Base-by-base conservation (phyloP, 371 early-diverging fungal genomes). In the Saksenaea oblongispora region DNA sequence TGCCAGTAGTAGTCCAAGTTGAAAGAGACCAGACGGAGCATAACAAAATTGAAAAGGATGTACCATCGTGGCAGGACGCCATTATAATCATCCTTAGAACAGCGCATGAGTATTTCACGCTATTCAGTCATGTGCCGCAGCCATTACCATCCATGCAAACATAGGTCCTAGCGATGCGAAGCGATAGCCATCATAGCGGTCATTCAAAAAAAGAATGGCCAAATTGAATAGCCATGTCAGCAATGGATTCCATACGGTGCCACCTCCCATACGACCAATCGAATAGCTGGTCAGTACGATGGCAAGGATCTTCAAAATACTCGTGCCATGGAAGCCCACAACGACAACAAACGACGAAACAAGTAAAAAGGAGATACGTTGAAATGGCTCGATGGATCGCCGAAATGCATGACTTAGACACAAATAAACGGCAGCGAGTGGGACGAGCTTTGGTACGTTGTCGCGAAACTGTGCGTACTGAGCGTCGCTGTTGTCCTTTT, bases 1-100 rank as follows among this genome's bases (percentile, higher is more conserved):
- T 83, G 77, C 96, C 95, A 97, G 68, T 95, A 91, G 68, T 91
- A 92, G 78, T 98, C 98, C 90, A 96, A 86, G 58, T 90, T 88
- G 69, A 88, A 98, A 1, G 95, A 94, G 7, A 98, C 84, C 74
- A 97, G 85, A 13, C 95, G 87, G 3, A 98, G 87, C 79, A 93
- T 89, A 2, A 87, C 85, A 64, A 98, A 89, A 69, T 97, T 98
- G 79, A 95, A 96, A 4, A 89, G 84, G 36, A 94, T 82, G 66
- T 92, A 85, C 98, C 98, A 98, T 27, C 97, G 84, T 9, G 82
- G 73, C 61, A 87, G 67, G 28, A 91, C 58, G 1, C 93, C 93
- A 5, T 65, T 60, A 77, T 88, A 74, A 26, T 66, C 58, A 66
- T 94, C 91, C 85, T 85, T 47, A 26, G 2, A 22, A 37, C 22